phyloP scores from a whole-genome alignment of 306 rosid genomes.

The Gynostemma pentaphyllum region DNA sequence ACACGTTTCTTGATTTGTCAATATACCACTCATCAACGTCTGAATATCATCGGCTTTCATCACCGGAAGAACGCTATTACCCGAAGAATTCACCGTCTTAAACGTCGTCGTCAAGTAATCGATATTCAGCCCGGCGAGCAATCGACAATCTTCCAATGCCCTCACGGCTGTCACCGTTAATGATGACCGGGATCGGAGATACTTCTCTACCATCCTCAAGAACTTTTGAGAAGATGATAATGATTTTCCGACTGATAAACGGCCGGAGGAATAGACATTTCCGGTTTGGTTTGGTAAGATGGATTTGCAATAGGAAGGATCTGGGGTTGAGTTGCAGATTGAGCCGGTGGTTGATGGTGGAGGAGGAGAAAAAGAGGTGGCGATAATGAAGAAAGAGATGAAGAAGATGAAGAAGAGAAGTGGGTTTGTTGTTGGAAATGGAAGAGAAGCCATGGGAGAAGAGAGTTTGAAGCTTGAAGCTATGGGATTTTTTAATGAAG shows the following conservation, averaged over 20 bases:
- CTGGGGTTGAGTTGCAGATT: slow-evolving; percentile 55
- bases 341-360: slow-evolving; percentile 24
- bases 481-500: too few species aligned
- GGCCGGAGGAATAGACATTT: slow-evolving; percentile 52
- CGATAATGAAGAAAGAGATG: neutral
- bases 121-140: slow-evolving; percentile 48
- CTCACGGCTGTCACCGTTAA: slow-evolving; percentile 43
- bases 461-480: neutral
- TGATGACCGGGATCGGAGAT: slow-evolving; percentile 19
- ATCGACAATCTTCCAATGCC: slow-evolving; percentile 56
- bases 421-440: slow-evolving; percentile 11
- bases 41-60: slow-evolving; percentile 55
- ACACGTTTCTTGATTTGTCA: slow-evolving; percentile 80
- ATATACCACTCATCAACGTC: slow-evolving; percentile 51
- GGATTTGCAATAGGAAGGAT: slow-evolving; percentile 63
- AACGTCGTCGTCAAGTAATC: slow-evolving; percentile 47
- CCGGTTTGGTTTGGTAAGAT: slow-evolving; percentile 42
- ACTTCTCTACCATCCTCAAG: slow-evolving; percentile 24
- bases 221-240: slow-evolving; percentile 51
- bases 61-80: slow-evolving; percentile 21
- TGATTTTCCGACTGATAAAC: slow-evolving; percentile 46
- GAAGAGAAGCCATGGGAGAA: slow-evolving; percentile 5
- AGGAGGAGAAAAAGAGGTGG: slow-evolving; percentile 9
- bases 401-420: neutral
- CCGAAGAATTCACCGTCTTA: slow-evolving; percentile 32